phyloP scores from a whole-genome alignment of 805 yeast genomes.

The Brettanomyces naardenensis region DNA sequence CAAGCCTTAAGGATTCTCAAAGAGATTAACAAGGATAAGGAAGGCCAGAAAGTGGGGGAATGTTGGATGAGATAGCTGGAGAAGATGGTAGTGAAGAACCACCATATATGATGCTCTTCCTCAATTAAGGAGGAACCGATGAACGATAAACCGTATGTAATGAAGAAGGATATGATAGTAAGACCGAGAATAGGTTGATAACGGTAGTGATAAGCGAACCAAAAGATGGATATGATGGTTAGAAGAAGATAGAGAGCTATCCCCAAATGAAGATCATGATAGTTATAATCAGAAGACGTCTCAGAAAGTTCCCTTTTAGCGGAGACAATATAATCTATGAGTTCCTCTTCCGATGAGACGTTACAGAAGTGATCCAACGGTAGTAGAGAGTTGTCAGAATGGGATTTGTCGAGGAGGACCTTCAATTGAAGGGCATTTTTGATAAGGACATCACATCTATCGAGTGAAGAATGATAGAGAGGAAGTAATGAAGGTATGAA shows the following conservation, averaged over 20 bases:
- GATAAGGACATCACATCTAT: constrained; percentile 29
- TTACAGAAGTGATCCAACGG: constrained; percentile 9
- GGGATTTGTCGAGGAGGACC: constrained; percentile 36
- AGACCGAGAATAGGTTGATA: constrained; percentile 10
- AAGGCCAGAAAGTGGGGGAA: constrained; percentile 12
- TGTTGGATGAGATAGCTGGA: constrained; percentile 10
- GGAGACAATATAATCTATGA: constrained; percentile 28
- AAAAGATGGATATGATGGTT: constrained; percentile 21
- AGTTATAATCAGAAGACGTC: constrained; percentile 68
- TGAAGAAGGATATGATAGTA: constrained; percentile 22
- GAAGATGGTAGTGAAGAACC: constrained; percentile 53
- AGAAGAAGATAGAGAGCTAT: constrained; percentile 25
- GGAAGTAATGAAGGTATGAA: constrained; percentile 50
- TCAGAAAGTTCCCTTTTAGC: constrained; percentile 46
- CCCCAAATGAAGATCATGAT: constrained; percentile 39
- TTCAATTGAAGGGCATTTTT: constrained; percentile 56
- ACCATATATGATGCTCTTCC: constrained; percentile 96
- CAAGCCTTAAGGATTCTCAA: constrained; percentile 67
- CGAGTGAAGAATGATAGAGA: constrained; percentile 34
- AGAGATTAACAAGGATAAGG: constrained; percentile 21
- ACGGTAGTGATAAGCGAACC: constrained; percentile 12
- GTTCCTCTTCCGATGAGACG: constrained; percentile 6
- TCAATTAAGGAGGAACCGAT: constrained; percentile 90
- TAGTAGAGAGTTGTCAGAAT: constrained; percentile 12
- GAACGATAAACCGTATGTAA: constrained; percentile 42